Evolutionary conservation across 345 rosid species (phyloP).

Genomic region (Syzygium jambos): DNA sequence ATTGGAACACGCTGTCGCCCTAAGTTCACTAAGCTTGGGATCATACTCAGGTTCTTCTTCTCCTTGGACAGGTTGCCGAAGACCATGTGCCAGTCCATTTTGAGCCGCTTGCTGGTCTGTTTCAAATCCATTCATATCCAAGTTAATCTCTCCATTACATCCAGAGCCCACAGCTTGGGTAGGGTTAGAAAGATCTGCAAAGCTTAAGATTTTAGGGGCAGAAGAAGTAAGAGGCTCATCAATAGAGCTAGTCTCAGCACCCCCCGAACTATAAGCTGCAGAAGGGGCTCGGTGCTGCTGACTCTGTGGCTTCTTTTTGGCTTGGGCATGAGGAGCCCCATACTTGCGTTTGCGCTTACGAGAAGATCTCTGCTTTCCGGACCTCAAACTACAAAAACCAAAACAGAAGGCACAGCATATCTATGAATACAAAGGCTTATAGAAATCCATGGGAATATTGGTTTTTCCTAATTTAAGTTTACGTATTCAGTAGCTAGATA

Average conservation of each 20-base stretch:
- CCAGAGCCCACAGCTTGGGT: slow-evolving; percentile 18
- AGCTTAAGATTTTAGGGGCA: slow-evolving; percentile 24
- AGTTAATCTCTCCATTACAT: slow-evolving; percentile 23
- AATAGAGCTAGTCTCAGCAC: slow-evolving; percentile 21
- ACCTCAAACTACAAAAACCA: slow-evolving; percentile 44
- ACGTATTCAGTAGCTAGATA: neutral
- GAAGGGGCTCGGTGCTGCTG: slow-evolving; percentile 28
- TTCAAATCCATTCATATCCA: slow-evolving; percentile 16
- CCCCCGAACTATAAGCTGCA: slow-evolving; percentile 18
- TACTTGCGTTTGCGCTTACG: slow-evolving; percentile 82
- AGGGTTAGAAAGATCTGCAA: slow-evolving; percentile 20
- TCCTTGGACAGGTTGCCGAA: slow-evolving; percentile 16
- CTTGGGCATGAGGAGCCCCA: slow-evolving; percentile 40
- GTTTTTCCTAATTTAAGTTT: neutral
- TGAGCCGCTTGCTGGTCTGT: slow-evolving; percentile 26
- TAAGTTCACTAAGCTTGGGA: slow-evolving; percentile 82
- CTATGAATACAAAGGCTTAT: neutral
- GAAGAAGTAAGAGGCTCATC: slow-evolving; percentile 25
- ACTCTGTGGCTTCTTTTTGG: slow-evolving; percentile 82
- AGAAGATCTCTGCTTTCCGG: slow-evolving; percentile 46
- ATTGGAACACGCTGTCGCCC: slow-evolving; percentile 36
- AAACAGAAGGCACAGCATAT: neutral
- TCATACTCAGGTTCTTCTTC: slow-evolving; percentile 62
- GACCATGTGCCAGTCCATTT: slow-evolving; percentile 29
- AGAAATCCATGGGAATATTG: neutral